Conservation (phyloP, 1,284 basidiomycete genomes). For the Tilletia caries region DNA sequence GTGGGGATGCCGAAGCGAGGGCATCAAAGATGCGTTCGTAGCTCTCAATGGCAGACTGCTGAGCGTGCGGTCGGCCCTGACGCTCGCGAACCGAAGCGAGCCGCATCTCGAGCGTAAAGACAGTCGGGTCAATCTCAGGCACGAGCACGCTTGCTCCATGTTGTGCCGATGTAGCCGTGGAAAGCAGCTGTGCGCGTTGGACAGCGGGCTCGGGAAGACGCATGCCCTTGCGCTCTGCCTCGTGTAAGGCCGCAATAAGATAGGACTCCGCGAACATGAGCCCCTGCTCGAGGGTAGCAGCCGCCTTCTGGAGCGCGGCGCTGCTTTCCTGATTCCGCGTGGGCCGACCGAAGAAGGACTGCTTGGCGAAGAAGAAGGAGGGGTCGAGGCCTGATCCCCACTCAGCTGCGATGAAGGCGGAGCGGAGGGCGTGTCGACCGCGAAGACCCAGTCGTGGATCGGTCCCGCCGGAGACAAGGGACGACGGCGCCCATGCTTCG, state of each 20-base stretch:
- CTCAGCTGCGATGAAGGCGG: conserved; percentile 46
- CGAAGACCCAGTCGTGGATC: conserved; percentile 42
- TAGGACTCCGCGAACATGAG: conserved; percentile 37
- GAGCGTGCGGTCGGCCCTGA: conserved; percentile 18
- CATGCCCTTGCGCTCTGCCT: conserved; percentile 35
- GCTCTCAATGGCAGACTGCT: conserved; percentile 18
- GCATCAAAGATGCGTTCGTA: conserved; percentile 33
- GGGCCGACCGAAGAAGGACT: conserved; percentile 19
- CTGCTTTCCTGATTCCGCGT: conserved; percentile 15
- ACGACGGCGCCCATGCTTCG: conserved; percentile 1
- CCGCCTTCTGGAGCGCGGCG: conserved; percentile 13
- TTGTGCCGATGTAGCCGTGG: neutral
- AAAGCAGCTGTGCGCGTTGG: conserved; percentile 16
- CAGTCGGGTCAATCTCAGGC: conserved; percentile 22
- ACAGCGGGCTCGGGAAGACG: conserved; percentile 35
- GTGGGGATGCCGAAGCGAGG: conserved; percentile 9
- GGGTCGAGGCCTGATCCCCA: conserved; percentile 50
- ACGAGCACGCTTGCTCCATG: neutral
- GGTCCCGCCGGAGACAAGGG: conserved; percentile 24
- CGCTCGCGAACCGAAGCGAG: conserved; percentile 26
- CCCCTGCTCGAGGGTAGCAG: conserved; percentile 28
- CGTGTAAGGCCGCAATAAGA: conserved; percentile 29
- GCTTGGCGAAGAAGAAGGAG: conserved; percentile 24
- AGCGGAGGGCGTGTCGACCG: conserved; percentile 44
- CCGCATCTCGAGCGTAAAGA: conserved; percentile 23